Evolutionary conservation across 164 flowering plant genomes (phyloP), one percentile per base, ranked within the genome.

Genomic region (Tinospora cordifolia): DNA sequence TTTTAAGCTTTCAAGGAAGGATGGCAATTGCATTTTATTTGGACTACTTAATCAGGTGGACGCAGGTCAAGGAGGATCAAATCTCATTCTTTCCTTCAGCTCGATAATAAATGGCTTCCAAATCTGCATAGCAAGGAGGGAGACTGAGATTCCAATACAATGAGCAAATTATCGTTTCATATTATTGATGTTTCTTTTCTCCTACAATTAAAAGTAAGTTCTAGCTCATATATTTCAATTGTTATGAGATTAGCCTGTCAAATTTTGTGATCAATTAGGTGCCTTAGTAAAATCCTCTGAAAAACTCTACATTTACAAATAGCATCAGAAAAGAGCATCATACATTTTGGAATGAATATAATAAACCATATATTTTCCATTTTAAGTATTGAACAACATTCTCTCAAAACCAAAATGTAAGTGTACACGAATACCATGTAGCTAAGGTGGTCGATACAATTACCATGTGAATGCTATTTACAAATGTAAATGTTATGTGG

Each of bases 61-160:
- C 68, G 6, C 95, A 88, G 68, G 22, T 86, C 7, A 87, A 85
- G 81, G 92, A 86, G 73, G 97, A 90, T 66, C 69, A 63, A 22
- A 87, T 91, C 85, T 87, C 93, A 2, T 91, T 91, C 81, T 91
- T 90, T 64, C 97, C 97, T 21, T 88, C 97, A 0, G 97, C 97
- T 70, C 79, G 97, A n/a, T 91, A 39, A 89, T 90, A 22, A 88
- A 91, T 74, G 97, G 95, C 39, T 88, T 91, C 68, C 85, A 83
- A 67, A 87, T 91, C 27, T 70, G 78, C 67, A 58, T 87, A 63
- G 74, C 24, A 0, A 87, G 70, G 70, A 76, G 60, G 60, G 60
- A 15, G n/a, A 15, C 21, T 19, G 60, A 54, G 24, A 54, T 21
- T 8, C 60, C 60, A 21, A n/a, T 21, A 54, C 10, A n/a, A 54